phyloP scores from a whole-genome alignment of 805 yeast genomes.

The Alloascoidea hylecoeti region DNA sequence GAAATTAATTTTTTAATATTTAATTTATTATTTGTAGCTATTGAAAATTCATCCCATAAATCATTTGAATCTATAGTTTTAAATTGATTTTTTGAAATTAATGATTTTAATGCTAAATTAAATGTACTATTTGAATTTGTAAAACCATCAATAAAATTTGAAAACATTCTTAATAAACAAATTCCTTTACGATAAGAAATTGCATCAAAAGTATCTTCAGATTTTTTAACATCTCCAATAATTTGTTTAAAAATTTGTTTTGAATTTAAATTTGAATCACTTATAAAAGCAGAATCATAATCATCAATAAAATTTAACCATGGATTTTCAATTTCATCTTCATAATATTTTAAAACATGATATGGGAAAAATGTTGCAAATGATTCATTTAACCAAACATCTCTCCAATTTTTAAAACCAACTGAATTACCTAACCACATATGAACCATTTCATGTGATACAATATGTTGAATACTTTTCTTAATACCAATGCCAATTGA shows the following conservation, averaged over 20 bases:
- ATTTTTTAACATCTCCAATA: slow-evolving; percentile 22
- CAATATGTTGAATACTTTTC: slow-evolving; percentile 23
- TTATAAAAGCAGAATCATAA: slow-evolving; percentile 20
- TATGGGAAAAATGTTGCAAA: slow-evolving; percentile 63
- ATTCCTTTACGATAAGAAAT: slow-evolving; percentile 49
- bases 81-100: slow-evolving; percentile 20
- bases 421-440: slow-evolving; percentile 69
- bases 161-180: slow-evolving; percentile 36
- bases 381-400: slow-evolving; percentile 64
- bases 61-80: slow-evolving; percentile 33
- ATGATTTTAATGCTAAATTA: slow-evolving; percentile 21
- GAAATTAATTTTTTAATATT: slow-evolving; percentile 27
- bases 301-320: slow-evolving; percentile 20
- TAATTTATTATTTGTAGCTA: slow-evolving; percentile 17
- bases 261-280: slow-evolving; percentile 17
- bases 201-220: slow-evolving; percentile 32
- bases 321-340: slow-evolving; percentile 12
- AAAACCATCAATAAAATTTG: slow-evolving; percentile 21
- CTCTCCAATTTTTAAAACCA: slow-evolving; percentile 53
- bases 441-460: slow-evolving; percentile 64
- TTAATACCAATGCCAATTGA: slow-evolving; percentile 22
- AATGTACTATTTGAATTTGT: slow-evolving; percentile 19
- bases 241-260: slow-evolving; percentile 8
- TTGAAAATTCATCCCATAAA: slow-evolving; percentile 44
- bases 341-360: slow-evolving; percentile 12